Base-by-base conservation (phyloP, 441 rosid species). In the Pelargonium hybrid region DNA sequence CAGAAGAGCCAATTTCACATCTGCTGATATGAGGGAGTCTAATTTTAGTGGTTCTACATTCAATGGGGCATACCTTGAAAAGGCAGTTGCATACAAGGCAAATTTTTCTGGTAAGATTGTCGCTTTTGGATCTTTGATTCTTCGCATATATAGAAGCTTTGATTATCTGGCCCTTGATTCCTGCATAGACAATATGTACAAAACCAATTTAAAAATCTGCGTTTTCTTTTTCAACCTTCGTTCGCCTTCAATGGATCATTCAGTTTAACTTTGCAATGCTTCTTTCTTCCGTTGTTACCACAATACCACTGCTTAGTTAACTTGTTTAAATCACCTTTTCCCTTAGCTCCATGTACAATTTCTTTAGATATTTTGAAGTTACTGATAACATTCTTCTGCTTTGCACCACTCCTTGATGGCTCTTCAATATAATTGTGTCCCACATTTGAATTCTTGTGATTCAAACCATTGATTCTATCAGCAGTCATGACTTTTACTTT, bases 1-100 rank as follows among this genome's bases (percentile, higher is more conserved):
- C 90, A 93, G 98, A 78, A 83, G 98, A 83, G 98, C 97, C 73
- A 93, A 89, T 81, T 93, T 93, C 83, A 93, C 96, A 73, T 67
- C 94, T 74, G 96, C 96, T 17, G 98, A 89, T 75, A 93, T 91
- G 96, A 86, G 96, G 76, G 97, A 91, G 72, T 89, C 97, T 61
- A 88, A 91, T 78, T 93, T 93, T 75, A 91, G 93, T 23, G 96
- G 98, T 70, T 89, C 98, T 14, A 91, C 96, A 39, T 93, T 91
- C 74, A 91, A 88, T 34, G 98, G 94, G 1, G 98, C 98, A 8
- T 93, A 89, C 83, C 81, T 91, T 43, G 98, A 91, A 87, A 93
- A 93, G 82, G 98, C 98, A 3, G 98, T 93, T 41, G 97, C 98
- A 45, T 91, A 83, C 76, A 91, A 83, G 85, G 91, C 96, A 41